Base-by-base conservation (phyloP, 2,329 filamentous ascomycete species). In the Colletotrichum cereale region DNA sequence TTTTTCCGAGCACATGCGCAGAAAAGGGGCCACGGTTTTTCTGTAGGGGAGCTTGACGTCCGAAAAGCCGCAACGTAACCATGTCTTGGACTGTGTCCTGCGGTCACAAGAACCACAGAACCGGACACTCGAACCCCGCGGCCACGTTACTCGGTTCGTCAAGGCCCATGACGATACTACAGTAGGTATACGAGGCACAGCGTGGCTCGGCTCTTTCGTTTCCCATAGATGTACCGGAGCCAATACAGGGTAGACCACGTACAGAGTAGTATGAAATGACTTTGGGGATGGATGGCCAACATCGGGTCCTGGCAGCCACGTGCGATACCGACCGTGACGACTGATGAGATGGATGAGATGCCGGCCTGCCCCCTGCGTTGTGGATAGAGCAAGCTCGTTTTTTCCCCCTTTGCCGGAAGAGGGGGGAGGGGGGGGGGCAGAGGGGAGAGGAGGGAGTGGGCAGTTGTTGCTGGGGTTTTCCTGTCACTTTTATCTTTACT, bases 251-350 rank as follows among this genome's bases (percentile, higher is more conserved):
- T 52, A 66, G 53, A 60, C 58, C 34, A 42, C 48, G 34, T 68
- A 57, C 48, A 71, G 63, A 24, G 68, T 53, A 63, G 55, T 50
- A 53, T 63, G 55, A 29, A 58, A 60, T 36, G 34, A 38, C 58
- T 78, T 77, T 71, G 58, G 68, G 57, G 31, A 8, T 4, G 31
- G 31, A 4, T 47, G 44, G 74, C 67, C 74, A 73, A 72, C 74
- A 73, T 72, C 62, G 73, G 74, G 75, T 55, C 76, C 76, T 65
- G 71, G 74, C 74, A 71, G 76, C 78, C 78, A 79, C 78, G 77
- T 79, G 78, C 76, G 73, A 56, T 62, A 48, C 61, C 60, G 42
- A 55, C 42, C 29, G 53, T 56, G 64, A 56, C 65, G 72, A 72
- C 64, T 66, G 71, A 71, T 62, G 62, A 66, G 55, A 64, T 67